phyloP scores from a whole-genome alignment of 768 basidiomycete genomes.

The Cubamyces sp. region DNA sequence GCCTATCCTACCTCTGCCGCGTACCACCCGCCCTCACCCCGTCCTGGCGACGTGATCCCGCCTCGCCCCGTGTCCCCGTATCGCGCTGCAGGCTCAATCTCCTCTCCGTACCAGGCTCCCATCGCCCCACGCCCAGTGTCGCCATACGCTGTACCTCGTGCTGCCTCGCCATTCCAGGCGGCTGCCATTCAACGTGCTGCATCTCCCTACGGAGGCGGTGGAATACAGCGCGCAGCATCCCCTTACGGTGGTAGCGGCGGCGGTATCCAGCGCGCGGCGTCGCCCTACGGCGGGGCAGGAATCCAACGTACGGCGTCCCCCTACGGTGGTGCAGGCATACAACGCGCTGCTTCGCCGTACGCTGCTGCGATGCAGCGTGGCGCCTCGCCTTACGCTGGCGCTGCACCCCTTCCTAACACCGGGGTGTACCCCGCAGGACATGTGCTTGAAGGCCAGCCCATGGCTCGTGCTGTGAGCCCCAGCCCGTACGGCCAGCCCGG shows the following conservation, averaged over 20 bases:
- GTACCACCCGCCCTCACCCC: slow-evolving; percentile 26
- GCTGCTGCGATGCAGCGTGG: slow-evolving; percentile 23
- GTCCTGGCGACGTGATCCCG: slow-evolving; percentile 21
- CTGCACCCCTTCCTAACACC: slow-evolving; percentile 28
- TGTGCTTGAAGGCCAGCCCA: slow-evolving; percentile 47
- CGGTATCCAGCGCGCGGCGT: slow-evolving; percentile 26
- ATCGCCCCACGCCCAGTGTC: slow-evolving; percentile 24
- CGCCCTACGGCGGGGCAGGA: slow-evolving; percentile 25
- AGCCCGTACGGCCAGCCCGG: slow-evolving; percentile 46
- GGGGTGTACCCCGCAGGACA: slow-evolving; percentile 56
- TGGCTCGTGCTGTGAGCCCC: slow-evolving; percentile 56
- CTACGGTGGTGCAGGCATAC: slow-evolving; percentile 33
- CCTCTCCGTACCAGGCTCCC: slow-evolving; percentile 25
- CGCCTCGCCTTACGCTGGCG: slow-evolving; percentile 30
- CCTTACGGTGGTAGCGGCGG: slow-evolving; percentile 18
- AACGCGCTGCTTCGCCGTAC: slow-evolving; percentile 36
- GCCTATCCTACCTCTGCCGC: slow-evolving; percentile 18
- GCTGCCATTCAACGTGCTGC: slow-evolving; percentile 16
- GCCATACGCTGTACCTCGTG: slow-evolving; percentile 13
- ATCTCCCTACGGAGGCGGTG: slow-evolving; percentile 29
- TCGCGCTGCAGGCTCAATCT: slow-evolving; percentile 15
- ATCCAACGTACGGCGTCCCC: slow-evolving; percentile 40
- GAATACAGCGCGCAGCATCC: slow-evolving; percentile 19
- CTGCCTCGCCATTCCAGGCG: slow-evolving; percentile 15
- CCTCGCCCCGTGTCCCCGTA: slow-evolving; percentile 28